Percentiles rank a stretch among this genome's conserved stretches.
Conservation (phyloP, 495 filamentous ascomycete species). For the Aspergillus coremiiformis region DNA sequence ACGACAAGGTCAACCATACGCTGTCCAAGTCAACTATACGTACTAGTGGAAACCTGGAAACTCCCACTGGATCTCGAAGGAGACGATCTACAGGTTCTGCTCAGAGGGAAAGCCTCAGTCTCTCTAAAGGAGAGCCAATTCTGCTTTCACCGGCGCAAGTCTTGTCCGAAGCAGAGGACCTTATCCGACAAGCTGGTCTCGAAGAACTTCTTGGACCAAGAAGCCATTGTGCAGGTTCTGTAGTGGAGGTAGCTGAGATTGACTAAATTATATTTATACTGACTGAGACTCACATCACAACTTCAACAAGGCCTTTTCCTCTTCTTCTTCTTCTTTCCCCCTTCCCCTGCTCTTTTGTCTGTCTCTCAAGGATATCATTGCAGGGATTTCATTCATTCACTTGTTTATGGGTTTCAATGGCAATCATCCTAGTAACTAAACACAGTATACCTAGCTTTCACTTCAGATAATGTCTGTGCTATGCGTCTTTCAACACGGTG, state of each 20-base stretch:
- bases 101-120: slow-evolving; percentile 10
- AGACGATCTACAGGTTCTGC: slow-evolving; percentile 12
- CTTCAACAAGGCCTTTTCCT: not conserved
- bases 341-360: not conserved
- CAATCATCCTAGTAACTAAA: not conserved
- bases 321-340: not conserved
- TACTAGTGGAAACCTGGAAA: slow-evolving; percentile 18
- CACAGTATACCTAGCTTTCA: not conserved
- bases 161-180: slow-evolving; percentile 9
- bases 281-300: not conserved
- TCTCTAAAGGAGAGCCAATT: slow-evolving; percentile 10
- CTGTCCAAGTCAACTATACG: slow-evolving; percentile 14
- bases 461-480: not conserved
- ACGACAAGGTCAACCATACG: slow-evolving; percentile 11
- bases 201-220: slow-evolving; percentile 14
- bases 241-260: slow-evolving; percentile 9
- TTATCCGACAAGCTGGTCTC: slow-evolving; percentile 9
- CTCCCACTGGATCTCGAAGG: slow-evolving; percentile 12
- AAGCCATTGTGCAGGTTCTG: slow-evolving; percentile 1
- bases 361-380: not conserved
- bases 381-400: not conserved
- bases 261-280: slow-evolving; percentile 10
- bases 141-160: slow-evolving; percentile 13
- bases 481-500: not conserved
- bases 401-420: not conserved